Evolutionary conservation across 257 asterid species (phyloP), one percentile per base, ranked within the genome.

Genomic region (Scutellaria galericulata): DNA sequence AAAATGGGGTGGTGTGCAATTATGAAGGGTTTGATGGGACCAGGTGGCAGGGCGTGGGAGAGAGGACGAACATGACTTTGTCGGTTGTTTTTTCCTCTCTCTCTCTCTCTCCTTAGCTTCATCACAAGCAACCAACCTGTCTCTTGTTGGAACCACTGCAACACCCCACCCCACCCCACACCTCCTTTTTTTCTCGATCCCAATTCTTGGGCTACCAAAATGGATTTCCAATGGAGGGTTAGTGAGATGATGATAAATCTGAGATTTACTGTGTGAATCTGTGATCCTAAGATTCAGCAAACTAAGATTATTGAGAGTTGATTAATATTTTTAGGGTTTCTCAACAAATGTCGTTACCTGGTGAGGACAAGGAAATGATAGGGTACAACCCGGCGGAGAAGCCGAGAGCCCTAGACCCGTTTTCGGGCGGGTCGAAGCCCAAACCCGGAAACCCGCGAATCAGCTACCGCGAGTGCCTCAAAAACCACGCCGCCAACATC

Each of bases 1-100:
- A 69, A 51, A 56, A 31, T 72, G 80, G 70, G 77, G 55, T 52
- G 72, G 77, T 71, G 81, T 66, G 82, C 89, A 92, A 87, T 92
- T 85, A 88, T 92, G 93, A 79, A 74, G 78, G 85, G 53, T 55
- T 82, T 76, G 85, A 86, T 86, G 96, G 96, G 96, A 75, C 93
- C 96, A 75, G 66, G 85, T 87, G 96, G 97, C 98, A 94, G 98
- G 96, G 97, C 96, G 97, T 93, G 98, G 96, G 96, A 86, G 96
- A 86, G 91, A 73, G 93, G 97, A 81, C 84, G 97, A 94, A 91
- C 97, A 91, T 94, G 99, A 94, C 97, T 54, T 84, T 90, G 97
- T 93, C 97, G 91, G 94, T 84, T 85, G 96, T 31, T 31, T 31
- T 31, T 57, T 60, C 60, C 48, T 57, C 48, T 7, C 51, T 59